Evolutionary conservation across 495 filamentous ascomycete species (phyloP).

Genomic region (Xylaria nigripes): DNA sequence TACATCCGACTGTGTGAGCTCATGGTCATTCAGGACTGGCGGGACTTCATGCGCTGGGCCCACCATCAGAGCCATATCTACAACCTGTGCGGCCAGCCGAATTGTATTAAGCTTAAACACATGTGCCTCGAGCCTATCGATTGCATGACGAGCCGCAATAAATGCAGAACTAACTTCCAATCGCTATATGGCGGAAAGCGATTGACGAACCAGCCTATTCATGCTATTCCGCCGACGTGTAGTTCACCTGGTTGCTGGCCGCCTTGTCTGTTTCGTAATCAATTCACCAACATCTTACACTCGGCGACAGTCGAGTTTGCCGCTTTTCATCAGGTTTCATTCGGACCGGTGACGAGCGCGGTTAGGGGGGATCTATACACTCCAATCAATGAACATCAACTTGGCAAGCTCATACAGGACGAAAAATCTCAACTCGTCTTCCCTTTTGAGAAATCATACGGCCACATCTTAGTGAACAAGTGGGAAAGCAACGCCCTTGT

Average conservation of each 20-base stretch:
- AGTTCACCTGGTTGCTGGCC: background rate
- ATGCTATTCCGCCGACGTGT: background rate
- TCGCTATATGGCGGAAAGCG: background rate
- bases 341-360: background rate
- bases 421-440: background rate
- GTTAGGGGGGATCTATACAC: background rate
- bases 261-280: background rate
- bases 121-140: conserved; percentile 4
- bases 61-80: conserved; percentile 2
- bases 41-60: conserved; percentile 7
- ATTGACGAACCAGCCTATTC: background rate
- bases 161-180: background rate
- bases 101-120: conserved; percentile 3
- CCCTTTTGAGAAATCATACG: conserved; percentile 3
- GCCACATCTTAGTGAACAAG: background rate
- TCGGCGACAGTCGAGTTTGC: background rate
- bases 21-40: conserved; percentile 4
- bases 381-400: background rate
- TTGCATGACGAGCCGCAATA: background rate
- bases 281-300: background rate
- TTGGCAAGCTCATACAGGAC: background rate
- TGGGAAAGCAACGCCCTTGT: background rate
- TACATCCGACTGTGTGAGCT: background rate
- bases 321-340: conserved; percentile 2
- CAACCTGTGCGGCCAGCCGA: conserved; percentile 1